phyloP scores from a whole-genome alignment of 2,329 filamentous ascomycete species.

The Blastomyces silverae region DNA sequence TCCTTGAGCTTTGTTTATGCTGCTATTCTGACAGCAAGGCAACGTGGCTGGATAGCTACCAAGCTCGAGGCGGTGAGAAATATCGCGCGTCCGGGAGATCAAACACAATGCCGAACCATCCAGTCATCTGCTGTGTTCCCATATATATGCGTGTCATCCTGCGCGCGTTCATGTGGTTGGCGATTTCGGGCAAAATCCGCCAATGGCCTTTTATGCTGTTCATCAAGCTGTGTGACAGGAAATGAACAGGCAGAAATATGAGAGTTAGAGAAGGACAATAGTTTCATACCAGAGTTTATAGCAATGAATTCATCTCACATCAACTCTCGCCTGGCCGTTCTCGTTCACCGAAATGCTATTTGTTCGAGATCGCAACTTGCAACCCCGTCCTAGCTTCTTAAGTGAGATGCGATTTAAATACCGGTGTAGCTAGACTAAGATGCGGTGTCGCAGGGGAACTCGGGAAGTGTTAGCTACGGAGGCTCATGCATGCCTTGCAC shows the following conservation, averaged over 20 bases:
- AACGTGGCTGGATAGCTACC: neutral
- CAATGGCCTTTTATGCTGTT: neutral
- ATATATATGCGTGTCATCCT: neutral
- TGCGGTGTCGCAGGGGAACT: neutral
- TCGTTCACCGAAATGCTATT: neutral
- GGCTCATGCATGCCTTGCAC: neutral
- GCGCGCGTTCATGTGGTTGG: neutral
- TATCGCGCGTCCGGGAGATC: neutral
- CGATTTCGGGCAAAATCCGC: neutral
- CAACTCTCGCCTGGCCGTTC: neutral
- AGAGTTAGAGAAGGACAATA: neutral
- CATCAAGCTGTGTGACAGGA: slow-evolving; percentile 4
- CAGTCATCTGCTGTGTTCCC: slow-evolving; percentile 6
- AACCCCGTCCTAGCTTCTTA: neutral
- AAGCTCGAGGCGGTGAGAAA: slow-evolving; percentile 10
- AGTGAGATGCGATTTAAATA: neutral
- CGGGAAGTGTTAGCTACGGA: neutral
- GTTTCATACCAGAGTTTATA: neutral
- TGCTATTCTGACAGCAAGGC: neutral
- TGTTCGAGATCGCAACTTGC: neutral
- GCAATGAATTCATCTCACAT: neutral
- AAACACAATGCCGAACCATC: slow-evolving; percentile 1
- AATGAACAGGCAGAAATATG: neutral
- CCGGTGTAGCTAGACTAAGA: neutral
- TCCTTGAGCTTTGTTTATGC: neutral